A percentile compares a stretch with the other conserved stretches of the same genome.
Evolutionary conservation across 2,329 filamentous ascomycete species (phyloP).

Genomic region (Metarhizium guizhouense): DNA sequence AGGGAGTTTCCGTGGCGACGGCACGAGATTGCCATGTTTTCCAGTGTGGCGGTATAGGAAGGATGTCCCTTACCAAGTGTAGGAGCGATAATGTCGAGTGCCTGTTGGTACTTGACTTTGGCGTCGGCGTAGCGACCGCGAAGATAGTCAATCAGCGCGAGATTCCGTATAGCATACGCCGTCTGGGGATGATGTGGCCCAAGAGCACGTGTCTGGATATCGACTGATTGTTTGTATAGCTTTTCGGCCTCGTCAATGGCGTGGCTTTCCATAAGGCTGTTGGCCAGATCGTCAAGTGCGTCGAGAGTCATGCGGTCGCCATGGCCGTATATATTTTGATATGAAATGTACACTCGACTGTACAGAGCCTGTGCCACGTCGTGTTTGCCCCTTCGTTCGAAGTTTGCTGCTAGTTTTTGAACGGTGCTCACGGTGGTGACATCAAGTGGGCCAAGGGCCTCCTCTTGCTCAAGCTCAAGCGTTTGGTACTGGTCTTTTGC

Average conservation of each 20-base stretch:
- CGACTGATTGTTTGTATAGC: slow-evolving; percentile 16
- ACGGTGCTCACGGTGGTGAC: slow-evolving; percentile 15
- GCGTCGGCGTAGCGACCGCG: slow-evolving; percentile 13
- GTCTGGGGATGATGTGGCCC: slow-evolving; percentile 15
- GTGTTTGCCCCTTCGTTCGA: slow-evolving; percentile 13
- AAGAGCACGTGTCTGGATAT: slow-evolving; percentile 14
- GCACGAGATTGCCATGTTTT: slow-evolving; percentile 13
- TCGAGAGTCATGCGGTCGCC: slow-evolving; percentile 18
- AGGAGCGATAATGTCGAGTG: slow-evolving; percentile 13
- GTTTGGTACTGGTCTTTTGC: slow-evolving; percentile 14
- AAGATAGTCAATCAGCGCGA: slow-evolving; percentile 17
- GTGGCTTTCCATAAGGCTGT: slow-evolving; percentile 13
- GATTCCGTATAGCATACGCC: slow-evolving; percentile 15
- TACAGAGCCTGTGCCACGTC: slow-evolving; percentile 17
- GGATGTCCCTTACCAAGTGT: slow-evolving; percentile 15
- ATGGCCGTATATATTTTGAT: slow-evolving; percentile 16
- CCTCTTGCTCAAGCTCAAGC: slow-evolving; percentile 15
- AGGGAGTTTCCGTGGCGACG: slow-evolving; percentile 3
- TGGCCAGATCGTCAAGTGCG: slow-evolving; percentile 18
- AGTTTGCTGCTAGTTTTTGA: slow-evolving; percentile 15
- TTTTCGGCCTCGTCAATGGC: slow-evolving; percentile 19
- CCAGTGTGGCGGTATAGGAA: slow-evolving; percentile 13
- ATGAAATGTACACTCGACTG: slow-evolving; percentile 16
- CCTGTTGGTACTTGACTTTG: slow-evolving; percentile 13
- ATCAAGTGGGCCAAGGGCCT: slow-evolving; percentile 14